Evolutionary conservation across 2,329 filamentous ascomycete species (phyloP).

Genomic region (Pezicula carpinea): DNA sequence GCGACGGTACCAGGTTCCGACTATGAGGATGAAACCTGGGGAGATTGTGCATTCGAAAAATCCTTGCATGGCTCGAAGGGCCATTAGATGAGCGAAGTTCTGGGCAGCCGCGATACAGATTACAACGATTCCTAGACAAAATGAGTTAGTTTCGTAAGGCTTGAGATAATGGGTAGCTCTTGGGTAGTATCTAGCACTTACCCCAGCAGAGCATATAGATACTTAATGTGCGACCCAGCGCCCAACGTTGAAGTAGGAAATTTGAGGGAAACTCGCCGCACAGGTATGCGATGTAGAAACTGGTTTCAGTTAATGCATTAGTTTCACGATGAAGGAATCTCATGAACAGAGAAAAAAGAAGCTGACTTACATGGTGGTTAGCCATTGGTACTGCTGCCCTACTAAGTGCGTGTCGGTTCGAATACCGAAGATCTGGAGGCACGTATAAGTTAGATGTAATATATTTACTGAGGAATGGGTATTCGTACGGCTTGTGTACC

Average conservation of each 20-base stretch:
- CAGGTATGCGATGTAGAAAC: conserved; percentile 21
- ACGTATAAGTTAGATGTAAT: no score
- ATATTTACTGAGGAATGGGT: no score
- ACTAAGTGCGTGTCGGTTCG: conserved; percentile 40
- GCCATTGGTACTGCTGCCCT: conserved; percentile 44
- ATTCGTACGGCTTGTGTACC: conserved; percentile 38
- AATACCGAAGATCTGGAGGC: conserved; percentile 33
- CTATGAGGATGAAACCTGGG: neutral
- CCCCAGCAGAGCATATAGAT: conserved; percentile 2
- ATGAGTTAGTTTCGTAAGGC: neutral
- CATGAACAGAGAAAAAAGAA: no score
- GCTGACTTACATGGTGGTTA: conserved; percentile 25
- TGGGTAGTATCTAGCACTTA: neutral
- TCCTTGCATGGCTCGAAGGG: neutral
- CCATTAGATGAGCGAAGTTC: neutral
- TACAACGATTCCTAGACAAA: neutral
- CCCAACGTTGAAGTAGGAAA: conserved; percentile 1
- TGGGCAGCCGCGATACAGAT: neutral
- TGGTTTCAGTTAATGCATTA: neutral
- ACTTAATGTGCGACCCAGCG: neutral
- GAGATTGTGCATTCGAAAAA: conserved; percentile 2
- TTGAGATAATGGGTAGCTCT: neutral
- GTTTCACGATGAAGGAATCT: neutral
- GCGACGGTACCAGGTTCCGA: neutral
- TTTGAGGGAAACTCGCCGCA: conserved; percentile 1